phyloP scores from a whole-genome alignment of 352 stramenopile species.

The Poterioochromonas sp. region DNA sequence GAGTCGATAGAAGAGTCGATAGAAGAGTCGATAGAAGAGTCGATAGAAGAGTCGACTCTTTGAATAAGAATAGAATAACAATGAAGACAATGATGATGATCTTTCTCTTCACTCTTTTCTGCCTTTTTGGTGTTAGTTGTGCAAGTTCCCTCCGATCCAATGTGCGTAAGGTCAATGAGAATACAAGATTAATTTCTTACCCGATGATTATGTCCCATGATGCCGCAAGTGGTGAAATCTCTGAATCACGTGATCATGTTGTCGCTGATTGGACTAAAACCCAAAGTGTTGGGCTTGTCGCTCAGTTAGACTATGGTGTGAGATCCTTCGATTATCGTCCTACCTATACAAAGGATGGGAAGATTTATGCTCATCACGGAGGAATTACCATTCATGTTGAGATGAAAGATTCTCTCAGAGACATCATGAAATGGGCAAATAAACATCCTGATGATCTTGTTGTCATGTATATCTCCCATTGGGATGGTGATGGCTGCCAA shows the following conservation, averaged over 20 bases:
- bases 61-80: too few relatives aligned
- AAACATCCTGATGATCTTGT: neutral
- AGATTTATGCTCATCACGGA: slow-evolving; percentile 23
- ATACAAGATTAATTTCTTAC: too few relatives aligned
- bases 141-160: too few relatives aligned
- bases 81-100: too few relatives aligned
- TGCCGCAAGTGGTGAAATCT: slow-evolving; percentile 14
- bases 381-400: neutral
- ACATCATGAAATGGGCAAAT: neutral
- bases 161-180: too few relatives aligned
- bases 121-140: too few relatives aligned
- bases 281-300: slow-evolving; percentile 1
- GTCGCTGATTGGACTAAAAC: slow-evolving; percentile 13
- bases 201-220: slow-evolving; percentile 20
- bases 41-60: too few relatives aligned
- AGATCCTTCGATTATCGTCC: slow-evolving; percentile 24
- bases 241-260: neutral
- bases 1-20: too few relatives aligned
- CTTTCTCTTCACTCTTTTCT: too few relatives aligned
- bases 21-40: too few relatives aligned
- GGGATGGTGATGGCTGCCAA: neutral
- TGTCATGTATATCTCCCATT: slow-evolving; percentile 1
- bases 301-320: slow-evolving; percentile 20
- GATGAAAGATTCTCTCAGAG: neutral
- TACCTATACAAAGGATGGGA: neutral